These are phyloP conservation scores for Linaria vulgaris DNA, from an alignment of 257 asterid species.

Conservation along the genomic window DNA sequence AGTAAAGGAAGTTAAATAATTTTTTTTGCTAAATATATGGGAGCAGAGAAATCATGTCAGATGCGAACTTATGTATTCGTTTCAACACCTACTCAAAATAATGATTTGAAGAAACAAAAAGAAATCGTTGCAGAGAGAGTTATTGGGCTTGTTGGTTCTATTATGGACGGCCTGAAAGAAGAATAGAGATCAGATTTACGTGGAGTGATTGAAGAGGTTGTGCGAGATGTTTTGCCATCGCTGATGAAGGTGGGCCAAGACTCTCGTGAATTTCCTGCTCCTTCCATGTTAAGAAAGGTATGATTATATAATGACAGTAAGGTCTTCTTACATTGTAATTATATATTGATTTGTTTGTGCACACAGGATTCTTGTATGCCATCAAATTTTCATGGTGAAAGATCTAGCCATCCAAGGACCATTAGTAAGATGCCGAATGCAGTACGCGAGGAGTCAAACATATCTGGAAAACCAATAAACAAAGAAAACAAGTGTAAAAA, in stretches of 20 bases:
- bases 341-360: too few species aligned
- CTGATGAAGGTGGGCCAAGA: neutral
- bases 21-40: neutral
- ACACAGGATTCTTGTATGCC: too few species aligned
- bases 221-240: constrained; percentile 2
- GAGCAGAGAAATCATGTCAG: neutral
- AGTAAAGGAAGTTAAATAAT: neutral
- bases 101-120: neutral
- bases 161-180: constrained; percentile 4
- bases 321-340: too few species aligned
- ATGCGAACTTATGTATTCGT: neutral
- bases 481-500: too few species aligned
- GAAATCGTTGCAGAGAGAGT: neutral
- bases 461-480: too few species aligned
- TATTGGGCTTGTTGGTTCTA: neutral
- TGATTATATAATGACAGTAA: too few species aligned
- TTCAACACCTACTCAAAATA: neutral
- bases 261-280: neutral
- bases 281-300: too few species aligned
- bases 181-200: constrained; percentile 3
- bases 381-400: too few species aligned
- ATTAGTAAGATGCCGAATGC: too few species aligned
- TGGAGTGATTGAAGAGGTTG: constrained; percentile 2
- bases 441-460: too few species aligned
- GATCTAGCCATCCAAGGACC: too few species aligned